Conservation (phyloP, 2,329 filamentous ascomycete species). For the Paracoccidioides brasiliensis region DNA sequence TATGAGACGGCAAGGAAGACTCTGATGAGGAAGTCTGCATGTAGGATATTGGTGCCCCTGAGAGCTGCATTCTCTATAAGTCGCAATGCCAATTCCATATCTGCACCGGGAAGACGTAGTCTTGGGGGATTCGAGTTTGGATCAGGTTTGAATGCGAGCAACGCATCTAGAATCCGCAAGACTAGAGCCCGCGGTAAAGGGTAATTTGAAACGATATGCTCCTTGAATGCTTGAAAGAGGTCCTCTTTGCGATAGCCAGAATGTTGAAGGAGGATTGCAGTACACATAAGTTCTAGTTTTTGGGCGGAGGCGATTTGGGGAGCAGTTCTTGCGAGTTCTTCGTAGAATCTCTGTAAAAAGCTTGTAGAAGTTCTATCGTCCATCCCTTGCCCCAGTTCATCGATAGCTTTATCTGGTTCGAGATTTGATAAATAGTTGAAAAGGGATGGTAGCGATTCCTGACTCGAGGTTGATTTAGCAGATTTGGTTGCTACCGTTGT, state of each 20-base stretch:
- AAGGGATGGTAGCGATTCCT: constrained; percentile 8
- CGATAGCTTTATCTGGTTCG: constrained; percentile 19
- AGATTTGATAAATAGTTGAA: constrained; percentile 20
- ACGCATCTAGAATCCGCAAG: constrained; percentile 23
- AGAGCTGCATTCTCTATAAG: constrained; percentile 32
- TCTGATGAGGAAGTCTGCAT: constrained; percentile 36
- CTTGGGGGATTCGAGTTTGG: constrained; percentile 11
- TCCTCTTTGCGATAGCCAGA: constrained; percentile 23
- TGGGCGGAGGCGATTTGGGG: constrained; percentile 18
- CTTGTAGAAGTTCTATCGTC: constrained; percentile 28
- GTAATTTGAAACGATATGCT: constrained; percentile 23
- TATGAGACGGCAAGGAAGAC: constrained; percentile 29
- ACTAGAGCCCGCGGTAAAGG: constrained; percentile 24
- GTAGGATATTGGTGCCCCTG: constrained; percentile 29
- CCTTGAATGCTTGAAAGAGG: constrained; percentile 23
- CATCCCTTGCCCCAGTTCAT: constrained; percentile 25
- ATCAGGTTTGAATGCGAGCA: constrained; percentile 18
- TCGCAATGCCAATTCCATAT: constrained; percentile 26
- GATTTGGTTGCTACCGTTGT: neutral
- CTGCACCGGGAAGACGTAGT: constrained; percentile 13
- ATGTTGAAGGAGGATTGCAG: constrained; percentile 28
- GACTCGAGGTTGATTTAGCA: neutral
- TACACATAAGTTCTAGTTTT: constrained; percentile 25
- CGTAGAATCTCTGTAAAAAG: constrained; percentile 32
- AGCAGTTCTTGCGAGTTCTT: constrained; percentile 18